Percentiles rank a stretch among this genome's conserved stretches.
These are phyloP conservation scores for Nitzschia sp. DNA, from an alignment of 108 stramenopile genomes.

Conservation along the genomic window DNA sequence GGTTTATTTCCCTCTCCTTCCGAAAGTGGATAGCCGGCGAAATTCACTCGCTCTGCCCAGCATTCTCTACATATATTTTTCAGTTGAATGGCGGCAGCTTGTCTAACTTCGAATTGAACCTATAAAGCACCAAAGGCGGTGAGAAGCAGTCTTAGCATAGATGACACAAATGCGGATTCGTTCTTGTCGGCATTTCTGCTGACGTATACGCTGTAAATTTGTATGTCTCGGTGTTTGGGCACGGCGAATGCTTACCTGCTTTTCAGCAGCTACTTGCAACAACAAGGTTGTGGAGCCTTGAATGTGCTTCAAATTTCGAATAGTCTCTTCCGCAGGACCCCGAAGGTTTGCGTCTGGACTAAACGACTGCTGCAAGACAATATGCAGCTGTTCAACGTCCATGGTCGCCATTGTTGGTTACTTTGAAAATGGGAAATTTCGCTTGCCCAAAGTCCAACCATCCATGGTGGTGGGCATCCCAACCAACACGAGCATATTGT, in stretches of 20 bases:
- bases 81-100: constrained; percentile 89
- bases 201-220: neutral
- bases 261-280: constrained; percentile 83
- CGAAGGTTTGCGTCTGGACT: constrained; percentile 77
- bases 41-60: constrained; percentile 81
- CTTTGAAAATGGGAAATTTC: neutral
- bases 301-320: constrained; percentile 85
- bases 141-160: neutral
- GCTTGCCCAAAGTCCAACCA: no score
- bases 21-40: constrained; percentile 50
- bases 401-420: constrained; percentile 18
- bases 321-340: constrained; percentile 77
- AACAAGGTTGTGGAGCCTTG: constrained; percentile 72
- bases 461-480: no score
- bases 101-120: constrained; percentile 87
- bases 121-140: no score
- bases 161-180: constrained; percentile 1
- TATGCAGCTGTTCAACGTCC: constrained; percentile 81
- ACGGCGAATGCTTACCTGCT: constrained; percentile 66
- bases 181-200: neutral
- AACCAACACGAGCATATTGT: no score
- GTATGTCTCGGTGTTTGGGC: neutral
- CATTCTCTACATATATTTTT: constrained; percentile 92
- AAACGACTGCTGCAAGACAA: constrained; percentile 90
- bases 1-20: constrained; percentile 52